These are phyloP conservation scores for Metarhizium guizhouense DNA, from an alignment of 2,329 filamentous ascomycete species.

Conservation along the genomic window DNA sequence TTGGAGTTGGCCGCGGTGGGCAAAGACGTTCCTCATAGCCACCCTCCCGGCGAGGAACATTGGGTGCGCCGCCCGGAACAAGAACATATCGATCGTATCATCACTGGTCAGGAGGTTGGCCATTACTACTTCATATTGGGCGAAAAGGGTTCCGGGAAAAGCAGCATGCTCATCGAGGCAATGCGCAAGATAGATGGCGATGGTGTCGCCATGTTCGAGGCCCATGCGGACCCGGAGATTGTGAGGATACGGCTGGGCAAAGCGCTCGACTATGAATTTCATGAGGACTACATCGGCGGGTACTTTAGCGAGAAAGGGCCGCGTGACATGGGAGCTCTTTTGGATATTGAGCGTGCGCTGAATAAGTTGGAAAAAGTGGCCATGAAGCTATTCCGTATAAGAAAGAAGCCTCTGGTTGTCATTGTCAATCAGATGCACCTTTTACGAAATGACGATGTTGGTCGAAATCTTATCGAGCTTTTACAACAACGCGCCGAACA, in stretches of 20 bases:
- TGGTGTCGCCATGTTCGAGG: conserved; percentile 90
- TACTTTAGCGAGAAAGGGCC: conserved; percentile 93
- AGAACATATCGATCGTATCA: conserved; percentile 68
- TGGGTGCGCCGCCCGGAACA: conserved; percentile 88
- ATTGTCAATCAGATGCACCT: conserved; percentile 94
- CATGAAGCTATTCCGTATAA: conserved; percentile 52
- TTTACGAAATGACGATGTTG: conserved; percentile 82
- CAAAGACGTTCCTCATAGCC: conserved; percentile 42
- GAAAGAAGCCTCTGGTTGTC: conserved; percentile 68
- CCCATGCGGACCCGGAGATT: conserved; percentile 89
- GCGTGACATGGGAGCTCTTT: conserved; percentile 78
- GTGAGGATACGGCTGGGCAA: conserved; percentile 90
- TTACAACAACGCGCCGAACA: conserved; percentile 93
- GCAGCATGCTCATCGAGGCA: conserved; percentile 87
- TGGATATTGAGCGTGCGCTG: conserved; percentile 93
- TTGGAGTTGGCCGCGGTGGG: conserved; percentile 66
- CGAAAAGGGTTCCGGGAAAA: conserved; percentile 95
- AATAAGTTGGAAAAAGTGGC: conserved; percentile 98
- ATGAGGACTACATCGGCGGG: conserved; percentile 95
- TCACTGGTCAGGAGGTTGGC: conserved; percentile 61
- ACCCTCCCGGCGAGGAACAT: conserved; percentile 29
- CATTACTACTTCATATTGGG: conserved; percentile 90
- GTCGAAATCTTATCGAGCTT: conserved; percentile 86
- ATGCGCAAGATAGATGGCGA: conserved; percentile 91
- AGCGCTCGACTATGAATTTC: conserved; percentile 90